Conservation (phyloP, 257 asterid genomes). For the Orobanche coerulescens region DNA sequence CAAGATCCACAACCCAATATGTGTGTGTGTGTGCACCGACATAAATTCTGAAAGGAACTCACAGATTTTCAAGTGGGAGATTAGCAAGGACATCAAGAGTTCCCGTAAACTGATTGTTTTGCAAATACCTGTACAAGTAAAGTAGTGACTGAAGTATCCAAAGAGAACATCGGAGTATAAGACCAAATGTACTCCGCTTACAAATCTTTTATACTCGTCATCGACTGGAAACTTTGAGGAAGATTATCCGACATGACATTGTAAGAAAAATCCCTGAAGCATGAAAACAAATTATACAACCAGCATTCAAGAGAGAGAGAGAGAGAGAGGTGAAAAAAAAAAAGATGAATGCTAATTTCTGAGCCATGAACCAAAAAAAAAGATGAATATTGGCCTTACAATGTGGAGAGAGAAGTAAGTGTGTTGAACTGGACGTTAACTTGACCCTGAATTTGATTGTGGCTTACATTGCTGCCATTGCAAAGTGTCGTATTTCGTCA, state of each 20-base stretch:
- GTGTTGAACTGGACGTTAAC: slow-evolving; percentile 42
- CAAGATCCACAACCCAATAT: too few species aligned
- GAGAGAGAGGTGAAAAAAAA: slow-evolving; percentile 1
- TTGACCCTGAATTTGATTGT: slow-evolving; percentile 61
- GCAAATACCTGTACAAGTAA: slow-evolving; percentile 62
- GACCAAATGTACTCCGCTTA: slow-evolving; percentile 31
- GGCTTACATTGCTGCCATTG: slow-evolving; percentile 64
- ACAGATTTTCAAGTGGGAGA: slow-evolving; percentile 81
- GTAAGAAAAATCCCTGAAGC: slow-evolving; percentile 75
- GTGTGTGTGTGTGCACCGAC: too few species aligned
- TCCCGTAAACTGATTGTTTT: slow-evolving; percentile 89
- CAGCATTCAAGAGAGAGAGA: not conserved
- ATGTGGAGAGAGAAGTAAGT: slow-evolving; percentile 56
- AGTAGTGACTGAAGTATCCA: slow-evolving; percentile 10
- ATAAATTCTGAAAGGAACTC: slow-evolving; percentile 30
- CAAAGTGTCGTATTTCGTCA: slow-evolving; percentile 13
- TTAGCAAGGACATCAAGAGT: slow-evolving; percentile 73
- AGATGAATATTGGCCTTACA: slow-evolving; percentile 44
- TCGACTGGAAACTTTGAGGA: slow-evolving; percentile 61
- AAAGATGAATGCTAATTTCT: not conserved
- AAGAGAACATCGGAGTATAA: not conserved
- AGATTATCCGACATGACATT: slow-evolving; percentile 69
- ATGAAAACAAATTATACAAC: slow-evolving; percentile 18
- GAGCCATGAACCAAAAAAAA: not conserved
- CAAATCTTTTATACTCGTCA: slow-evolving; percentile 52